Evolutionary conservation across 2,329 filamentous ascomycete species (phyloP), one percentile per base, ranked within the genome.

Genomic region (Domatiomyces globalis): DNA sequence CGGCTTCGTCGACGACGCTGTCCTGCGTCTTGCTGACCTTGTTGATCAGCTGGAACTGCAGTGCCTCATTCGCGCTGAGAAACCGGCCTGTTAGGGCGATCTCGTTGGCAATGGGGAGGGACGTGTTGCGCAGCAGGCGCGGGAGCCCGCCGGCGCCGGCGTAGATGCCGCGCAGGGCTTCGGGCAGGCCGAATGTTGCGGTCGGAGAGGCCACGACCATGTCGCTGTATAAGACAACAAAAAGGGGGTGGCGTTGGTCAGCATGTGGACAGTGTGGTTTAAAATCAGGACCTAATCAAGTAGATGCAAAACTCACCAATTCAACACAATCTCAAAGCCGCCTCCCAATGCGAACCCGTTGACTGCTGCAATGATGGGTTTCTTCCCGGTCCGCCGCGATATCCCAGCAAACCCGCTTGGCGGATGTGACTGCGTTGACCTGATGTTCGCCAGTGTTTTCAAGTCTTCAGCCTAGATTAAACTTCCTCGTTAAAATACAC

Each of bases 331-430:
- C 70, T 90, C 85, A 66, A 85, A 81, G 1, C 84, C 85, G 49
- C 85, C 85, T 36, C 85, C 85, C 45, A 85, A 74, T 52, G 83
- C 85, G 17, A 84, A 70, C 5, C 85, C 85, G 62, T 88, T 86
- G 18, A 89, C 82, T 1, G 85, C 85, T 1, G 81, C 83, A 25
- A 90, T 76, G 51, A 90, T 73, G 5, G 85, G 85, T 62, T 90
- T 90, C 66, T 79, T 80, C 46, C 84, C 84, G 4, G 67, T 65
- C 22, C 84, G 73, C 56, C 84, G 80, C 50, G 77, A 56, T 6
- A 61, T 64, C 1, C 67, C 69, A 33, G 65, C 69, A 52, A 72
- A 72, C 10, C 69, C 70, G 6, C 60, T 62, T 9, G 60, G 43
- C 4, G 67, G 66, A 49, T 59, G 51, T 51, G 54, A 43, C n/a